Evolutionary conservation across 257 asterid genomes (phyloP).

Genomic region (Penstemon newberryi): DNA sequence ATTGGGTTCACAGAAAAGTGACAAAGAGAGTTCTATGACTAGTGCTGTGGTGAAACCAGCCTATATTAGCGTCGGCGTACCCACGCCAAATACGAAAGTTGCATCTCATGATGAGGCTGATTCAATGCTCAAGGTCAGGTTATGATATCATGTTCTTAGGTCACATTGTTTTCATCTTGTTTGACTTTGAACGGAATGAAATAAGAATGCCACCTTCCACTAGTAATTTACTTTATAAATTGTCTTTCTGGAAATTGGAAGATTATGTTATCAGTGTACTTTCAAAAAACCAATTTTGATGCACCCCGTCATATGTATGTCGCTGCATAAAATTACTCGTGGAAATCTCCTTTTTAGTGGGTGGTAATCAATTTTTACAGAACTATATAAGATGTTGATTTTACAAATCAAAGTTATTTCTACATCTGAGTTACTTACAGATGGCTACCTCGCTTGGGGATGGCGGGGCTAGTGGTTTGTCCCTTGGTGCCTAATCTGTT

Average conservation of each 20-base stretch:
- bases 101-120: slow-evolving; percentile 55
- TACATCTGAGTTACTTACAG: background rate
- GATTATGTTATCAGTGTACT: background rate
- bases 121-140: slow-evolving; percentile 69
- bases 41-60: slow-evolving; percentile 63
- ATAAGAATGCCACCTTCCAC: slow-evolving; percentile 8
- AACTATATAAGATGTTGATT: background rate
- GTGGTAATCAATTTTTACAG: background rate
- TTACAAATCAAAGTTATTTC: background rate
- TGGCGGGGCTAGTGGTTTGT: background rate
- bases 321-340: too few species aligned
- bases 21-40: slow-evolving; percentile 54
- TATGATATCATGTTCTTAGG: slow-evolving; percentile 3
- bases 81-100: slow-evolving; percentile 55
- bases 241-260: background rate
- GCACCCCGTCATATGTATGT: too few species aligned
- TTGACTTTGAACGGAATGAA: slow-evolving; percentile 11
- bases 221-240: slow-evolving; percentile 7
- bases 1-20: slow-evolving; percentile 49
- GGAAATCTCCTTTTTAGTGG: too few species aligned
- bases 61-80: slow-evolving; percentile 67
- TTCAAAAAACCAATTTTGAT: background rate
- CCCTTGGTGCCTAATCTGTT: background rate
- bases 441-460: background rate
- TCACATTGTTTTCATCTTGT: slow-evolving; percentile 22